These are phyloP conservation scores for Mycena sp. DNA, from an alignment of 1,284 basidiomycete genomes.

Conservation along the genomic window DNA sequence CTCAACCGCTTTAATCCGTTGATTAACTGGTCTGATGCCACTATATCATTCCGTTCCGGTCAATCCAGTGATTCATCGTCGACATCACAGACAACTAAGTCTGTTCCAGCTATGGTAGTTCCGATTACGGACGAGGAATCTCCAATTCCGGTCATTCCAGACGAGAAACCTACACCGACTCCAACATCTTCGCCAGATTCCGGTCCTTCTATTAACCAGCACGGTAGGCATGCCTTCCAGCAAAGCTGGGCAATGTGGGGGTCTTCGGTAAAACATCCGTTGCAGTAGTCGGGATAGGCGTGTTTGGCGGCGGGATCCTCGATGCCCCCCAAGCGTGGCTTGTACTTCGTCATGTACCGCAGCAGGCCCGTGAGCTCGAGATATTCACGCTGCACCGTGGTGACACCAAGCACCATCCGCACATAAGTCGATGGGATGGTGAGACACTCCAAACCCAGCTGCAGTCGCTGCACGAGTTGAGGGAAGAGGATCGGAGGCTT, in stretches of 20 bases:
- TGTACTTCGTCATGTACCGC: background rate
- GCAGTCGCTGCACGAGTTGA: slow-evolving; percentile 2
- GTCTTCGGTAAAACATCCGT: background rate
- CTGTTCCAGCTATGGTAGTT: no score
- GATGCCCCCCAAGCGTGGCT: background rate
- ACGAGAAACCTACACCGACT: no score
- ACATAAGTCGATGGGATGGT: background rate
- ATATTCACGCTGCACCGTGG: slow-evolving; percentile 5
- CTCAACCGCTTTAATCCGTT: no score
- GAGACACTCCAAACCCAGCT: background rate
- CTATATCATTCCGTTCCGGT: no score
- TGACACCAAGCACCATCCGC: background rate
- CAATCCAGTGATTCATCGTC: no score
- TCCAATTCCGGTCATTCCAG: no score
- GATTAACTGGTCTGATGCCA: no score
- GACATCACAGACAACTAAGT: no score
- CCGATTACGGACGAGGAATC: no score
- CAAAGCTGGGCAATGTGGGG: background rate
- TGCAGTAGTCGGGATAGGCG: background rate
- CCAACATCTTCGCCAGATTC: no score
- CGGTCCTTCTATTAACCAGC: no score
- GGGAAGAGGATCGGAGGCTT: background rate
- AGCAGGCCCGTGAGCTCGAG: slow-evolving; percentile 6
- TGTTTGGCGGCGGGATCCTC: background rate
- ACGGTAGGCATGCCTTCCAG: background rate